These are phyloP conservation scores for Arthrobotrys entomopaga DNA, from an alignment of 2,329 filamentous ascomycete genomes.

Conservation along the genomic window DNA sequence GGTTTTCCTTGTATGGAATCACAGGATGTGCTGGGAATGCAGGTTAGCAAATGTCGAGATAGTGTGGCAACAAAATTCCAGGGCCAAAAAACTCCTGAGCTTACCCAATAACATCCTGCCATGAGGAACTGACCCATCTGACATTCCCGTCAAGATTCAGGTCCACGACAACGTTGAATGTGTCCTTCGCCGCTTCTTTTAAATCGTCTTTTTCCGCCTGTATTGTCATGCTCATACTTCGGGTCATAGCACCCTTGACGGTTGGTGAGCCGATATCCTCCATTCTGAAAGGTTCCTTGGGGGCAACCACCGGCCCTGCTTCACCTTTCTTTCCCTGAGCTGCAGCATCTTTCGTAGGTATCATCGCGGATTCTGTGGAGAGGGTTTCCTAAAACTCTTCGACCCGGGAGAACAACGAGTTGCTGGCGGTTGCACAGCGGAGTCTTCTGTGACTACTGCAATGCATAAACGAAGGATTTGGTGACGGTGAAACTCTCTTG, in stretches of 20 bases:
- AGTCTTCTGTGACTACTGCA: constrained; percentile 10
- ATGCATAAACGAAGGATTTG: constrained; percentile 48
- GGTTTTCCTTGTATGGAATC: constrained; percentile 78
- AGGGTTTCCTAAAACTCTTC: constrained; percentile 45
- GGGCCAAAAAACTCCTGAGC: constrained; percentile 36
- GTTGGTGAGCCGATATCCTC: constrained; percentile 42
- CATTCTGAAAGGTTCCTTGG: constrained; percentile 36
- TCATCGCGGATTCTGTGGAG: constrained; percentile 35
- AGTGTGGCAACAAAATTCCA: constrained; percentile 46
- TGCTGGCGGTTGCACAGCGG: constrained; percentile 48
- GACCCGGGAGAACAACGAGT: constrained; percentile 52
- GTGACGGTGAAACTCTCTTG: background rate
- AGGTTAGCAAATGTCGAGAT: constrained; percentile 36
- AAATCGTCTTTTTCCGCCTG: constrained; percentile 92
- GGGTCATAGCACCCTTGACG: constrained; percentile 19
- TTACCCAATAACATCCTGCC: constrained; percentile 83
- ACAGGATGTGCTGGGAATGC: constrained; percentile 69
- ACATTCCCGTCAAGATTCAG: constrained; percentile 88
- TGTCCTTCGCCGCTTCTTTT: constrained; percentile 94
- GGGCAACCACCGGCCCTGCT: constrained; percentile 26
- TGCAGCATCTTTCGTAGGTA: constrained; percentile 42
- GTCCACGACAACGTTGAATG: constrained; percentile 94
- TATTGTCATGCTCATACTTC: constrained; percentile 85
- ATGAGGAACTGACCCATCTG: constrained; percentile 96
- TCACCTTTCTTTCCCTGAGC: constrained; percentile 33